A percentile compares a stretch with the other conserved stretches of the same genome.
These are phyloP conservation scores for Gentiana macrophylla DNA, from an alignment of 257 asterid species.

Conservation along the genomic window DNA sequence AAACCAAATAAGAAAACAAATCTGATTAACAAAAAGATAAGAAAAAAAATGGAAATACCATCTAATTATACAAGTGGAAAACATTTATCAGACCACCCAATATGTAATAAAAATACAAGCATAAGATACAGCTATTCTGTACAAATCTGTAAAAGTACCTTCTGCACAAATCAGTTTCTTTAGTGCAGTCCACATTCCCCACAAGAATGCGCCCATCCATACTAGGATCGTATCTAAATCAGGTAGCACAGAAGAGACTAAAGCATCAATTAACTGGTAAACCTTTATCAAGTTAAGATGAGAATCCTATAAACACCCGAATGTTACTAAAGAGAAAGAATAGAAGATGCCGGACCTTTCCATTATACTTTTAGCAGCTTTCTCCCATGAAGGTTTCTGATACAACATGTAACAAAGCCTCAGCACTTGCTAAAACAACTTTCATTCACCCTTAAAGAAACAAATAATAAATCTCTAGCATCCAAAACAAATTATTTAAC, in stretches of 20 bases:
- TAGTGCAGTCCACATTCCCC: conserved; percentile 91
- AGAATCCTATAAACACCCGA: conserved; percentile 8
- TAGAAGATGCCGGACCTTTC: conserved; percentile 48
- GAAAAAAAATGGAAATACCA: too few species aligned
- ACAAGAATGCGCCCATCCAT: conserved; percentile 76
- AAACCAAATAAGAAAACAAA: too few species aligned
- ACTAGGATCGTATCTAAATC: conserved; percentile 66
- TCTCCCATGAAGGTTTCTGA: conserved; percentile 99
- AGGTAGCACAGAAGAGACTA: conserved; percentile 17
- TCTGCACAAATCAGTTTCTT: conserved; percentile 67
- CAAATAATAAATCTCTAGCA: too few species aligned
- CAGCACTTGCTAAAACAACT: too few species aligned
- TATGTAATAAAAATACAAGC: too few species aligned
- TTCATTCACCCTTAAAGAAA: too few species aligned
- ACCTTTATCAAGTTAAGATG: conserved; percentile 13
- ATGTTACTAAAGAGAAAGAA: conserved; percentile 7
- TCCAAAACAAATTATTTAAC: too few species aligned
- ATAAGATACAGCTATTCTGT: conserved; percentile 3
- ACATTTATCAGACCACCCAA: too few species aligned
- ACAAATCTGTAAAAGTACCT: conserved; percentile 35
- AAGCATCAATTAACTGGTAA: conserved; percentile 5
- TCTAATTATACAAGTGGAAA: too few species aligned
- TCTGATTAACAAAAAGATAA: too few species aligned
- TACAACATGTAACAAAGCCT: conserved; percentile 8
- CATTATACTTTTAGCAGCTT: conserved; percentile 75